These are phyloP conservation scores for Saturnispora hagleri DNA, from an alignment of 805 yeast genomes.

Conservation along the genomic window DNA sequence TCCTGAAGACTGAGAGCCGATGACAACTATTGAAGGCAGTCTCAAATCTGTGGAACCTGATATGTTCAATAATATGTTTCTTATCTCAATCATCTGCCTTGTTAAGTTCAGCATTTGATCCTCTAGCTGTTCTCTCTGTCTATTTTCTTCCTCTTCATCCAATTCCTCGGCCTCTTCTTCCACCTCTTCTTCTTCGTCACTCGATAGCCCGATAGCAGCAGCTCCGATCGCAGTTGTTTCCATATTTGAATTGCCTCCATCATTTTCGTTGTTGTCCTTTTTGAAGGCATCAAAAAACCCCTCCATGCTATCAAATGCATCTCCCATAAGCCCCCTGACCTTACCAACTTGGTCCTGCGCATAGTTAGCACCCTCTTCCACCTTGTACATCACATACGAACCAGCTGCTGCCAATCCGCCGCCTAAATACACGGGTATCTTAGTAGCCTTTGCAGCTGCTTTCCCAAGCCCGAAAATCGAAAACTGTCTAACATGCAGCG, in stretches of 20 bases:
- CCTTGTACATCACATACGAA: slow-evolving; percentile 83
- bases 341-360: slow-evolving; percentile 58
- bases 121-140: slow-evolving; percentile 46
- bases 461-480: slow-evolving; percentile 39
- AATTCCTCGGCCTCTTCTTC: slow-evolving; percentile 36
- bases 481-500: slow-evolving; percentile 14
- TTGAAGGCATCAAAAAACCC: slow-evolving; percentile 22
- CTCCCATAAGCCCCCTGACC: slow-evolving; percentile 54
- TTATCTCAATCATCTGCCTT: slow-evolving; percentile 92
- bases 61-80: slow-evolving; percentile 66
- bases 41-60: slow-evolving; percentile 68
- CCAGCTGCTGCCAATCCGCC: slow-evolving; percentile 94
- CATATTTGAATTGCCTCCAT: slow-evolving; percentile 16
- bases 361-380: slow-evolving; percentile 72
- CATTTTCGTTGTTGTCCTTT: slow-evolving; percentile 7
- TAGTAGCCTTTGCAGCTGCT: slow-evolving; percentile 43
- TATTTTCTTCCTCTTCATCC: slow-evolving; percentile 37
- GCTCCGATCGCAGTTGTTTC: slow-evolving; percentile 29
- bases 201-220: slow-evolving; percentile 33
- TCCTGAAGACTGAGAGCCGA: slow-evolving; percentile 97
- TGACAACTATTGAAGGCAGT: slow-evolving; percentile 89
- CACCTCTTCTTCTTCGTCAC: slow-evolving; percentile 31
- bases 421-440: slow-evolving; percentile 75
- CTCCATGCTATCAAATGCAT: slow-evolving; percentile 36
- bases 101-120: slow-evolving; percentile 85